Percentiles rank a stretch among this genome's conserved stretches.
phyloP scores from a whole-genome alignment of 495 filamentous ascomycete species.

The Acidomyces sp. region DNA sequence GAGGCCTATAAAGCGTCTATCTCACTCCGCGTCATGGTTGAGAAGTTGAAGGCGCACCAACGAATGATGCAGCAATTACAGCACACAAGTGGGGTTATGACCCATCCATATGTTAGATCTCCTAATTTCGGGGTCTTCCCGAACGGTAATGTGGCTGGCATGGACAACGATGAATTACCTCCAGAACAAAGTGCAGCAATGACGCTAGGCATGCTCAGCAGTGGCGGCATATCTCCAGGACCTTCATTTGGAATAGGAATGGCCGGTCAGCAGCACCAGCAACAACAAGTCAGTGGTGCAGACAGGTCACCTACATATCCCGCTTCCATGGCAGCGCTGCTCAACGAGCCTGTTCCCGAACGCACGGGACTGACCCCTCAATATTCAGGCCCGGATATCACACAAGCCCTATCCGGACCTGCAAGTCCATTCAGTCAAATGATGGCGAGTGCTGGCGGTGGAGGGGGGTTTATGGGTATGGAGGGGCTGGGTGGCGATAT shows the following conservation, averaged over 20 bases:
- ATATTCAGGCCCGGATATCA: constrained; percentile 14
- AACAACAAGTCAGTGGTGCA: constrained; percentile 13
- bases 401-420: constrained; percentile 4
- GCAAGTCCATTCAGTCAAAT: constrained; percentile 22
- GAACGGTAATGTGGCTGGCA: constrained; percentile 23
- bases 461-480: constrained; percentile 26
- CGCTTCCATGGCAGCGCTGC: constrained; percentile 36
- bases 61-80: constrained; percentile 10
- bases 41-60: constrained; percentile 46
- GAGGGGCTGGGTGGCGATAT: constrained; percentile 36
- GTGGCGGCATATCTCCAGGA: constrained; percentile 54
- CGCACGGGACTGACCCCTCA: constrained; percentile 18
- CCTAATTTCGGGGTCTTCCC: constrained; percentile 17
- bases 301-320: constrained; percentile 6
- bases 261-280: constrained; percentile 18
- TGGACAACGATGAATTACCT: constrained; percentile 31
- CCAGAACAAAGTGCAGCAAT: constrained; percentile 59
- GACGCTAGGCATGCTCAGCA: constrained; percentile 67
- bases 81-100: neutral
- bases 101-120: neutral
- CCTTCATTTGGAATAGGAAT: constrained; percentile 23
- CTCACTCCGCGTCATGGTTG: constrained; percentile 67
- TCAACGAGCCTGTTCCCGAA: constrained; percentile 26
- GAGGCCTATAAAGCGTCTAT: constrained; percentile 75
- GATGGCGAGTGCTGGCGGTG: constrained; percentile 9